phyloP scores from a whole-genome alignment of 176 grass and related monocot genomes.

The Hordeum vulgare region DNA sequence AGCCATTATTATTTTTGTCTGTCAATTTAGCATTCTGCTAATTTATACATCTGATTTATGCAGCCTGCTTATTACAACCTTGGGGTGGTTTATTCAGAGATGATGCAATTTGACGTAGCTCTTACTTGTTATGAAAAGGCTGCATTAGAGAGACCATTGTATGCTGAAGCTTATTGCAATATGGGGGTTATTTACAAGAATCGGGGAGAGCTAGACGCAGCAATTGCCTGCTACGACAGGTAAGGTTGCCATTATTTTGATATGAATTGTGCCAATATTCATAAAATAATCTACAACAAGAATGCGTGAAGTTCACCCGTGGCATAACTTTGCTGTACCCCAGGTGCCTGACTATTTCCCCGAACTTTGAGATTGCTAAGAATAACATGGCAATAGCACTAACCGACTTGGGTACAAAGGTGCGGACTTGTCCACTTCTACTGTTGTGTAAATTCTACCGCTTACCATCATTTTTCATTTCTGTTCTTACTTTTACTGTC shows the following conservation, averaged over 20 bases:
- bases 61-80: constrained; percentile 99
- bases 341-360: constrained; percentile 96
- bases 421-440: constrained; percentile 18
- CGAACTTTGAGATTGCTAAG: constrained; percentile 99
- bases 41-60: constrained; percentile 21
- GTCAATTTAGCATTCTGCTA: constrained; percentile 2
- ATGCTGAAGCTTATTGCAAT: constrained; percentile 96
- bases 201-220: constrained; percentile 87
- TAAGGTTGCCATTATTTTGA: constrained; percentile 2
- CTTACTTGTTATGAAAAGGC: constrained; percentile 98
- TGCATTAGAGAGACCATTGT: constrained; percentile 87
- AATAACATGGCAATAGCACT: constrained; percentile 99
- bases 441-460: constrained; percentile 13
- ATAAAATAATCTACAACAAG: background rate
- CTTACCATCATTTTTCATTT: background rate
- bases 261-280: constrained; percentile 9
- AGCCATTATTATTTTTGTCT: background rate
- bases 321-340: constrained; percentile 20
- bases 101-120: constrained; percentile 94
- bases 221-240: constrained; percentile 97
- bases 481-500: background rate
- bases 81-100: constrained; percentile 96
- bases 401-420: constrained; percentile 98
- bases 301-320: constrained; percentile 9
- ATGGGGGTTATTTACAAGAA: constrained; percentile 99